Base-by-base conservation (phyloP, 129 eudicot genomes). In the Logfia minima region DNA sequence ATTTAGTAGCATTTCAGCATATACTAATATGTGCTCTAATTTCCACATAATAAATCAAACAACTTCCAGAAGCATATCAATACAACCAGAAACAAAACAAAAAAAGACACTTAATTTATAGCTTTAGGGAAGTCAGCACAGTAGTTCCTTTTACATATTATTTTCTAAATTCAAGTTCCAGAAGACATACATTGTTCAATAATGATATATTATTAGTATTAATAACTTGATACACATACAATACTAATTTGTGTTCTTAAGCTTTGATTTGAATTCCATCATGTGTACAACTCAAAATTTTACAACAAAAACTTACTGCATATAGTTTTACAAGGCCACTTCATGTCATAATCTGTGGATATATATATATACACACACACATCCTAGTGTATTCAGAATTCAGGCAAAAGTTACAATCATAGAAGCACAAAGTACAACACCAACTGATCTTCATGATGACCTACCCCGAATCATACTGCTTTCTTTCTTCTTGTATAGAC, bases 401-500 rank as follows among this genome's bases (percentile, higher is more conserved):
- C 31, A 80, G 66, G 29, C 76, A 43, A 56, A 56, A 74, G 53
- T 67, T 80, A 80, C 76, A 68, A 80, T 48, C 75, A 80, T 41
- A 74, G 17, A 67, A 67, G 71, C 70, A 59, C 79, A 74, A 39
- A 67, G 65, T 67, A 75, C 84, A 74, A 72, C 80, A 66, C 75
- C 56, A 67, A 45, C 51, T 13, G 18, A 70, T 41, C 68, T 59
- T 71, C 37, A 71, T 6, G 11, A 26, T 24, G 23, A 68, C 11
- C 77, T 81, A 85, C 3, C 71, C 85, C 51, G 88, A 75, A 93
- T 24, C 26, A 24, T 24, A 24, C 26, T 84, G 96, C 76, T 81
- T 86, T 74, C 98, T 90, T 75, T 89, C 97, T 79, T 90, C 93
- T 71, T 93, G 97, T 72, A 93, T 93, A 11, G 97, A 90, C 83